Evolutionary conservation across 2,329 filamentous ascomycete genomes (phyloP).

Genomic region (Scedosporium apiospermum): DNA sequence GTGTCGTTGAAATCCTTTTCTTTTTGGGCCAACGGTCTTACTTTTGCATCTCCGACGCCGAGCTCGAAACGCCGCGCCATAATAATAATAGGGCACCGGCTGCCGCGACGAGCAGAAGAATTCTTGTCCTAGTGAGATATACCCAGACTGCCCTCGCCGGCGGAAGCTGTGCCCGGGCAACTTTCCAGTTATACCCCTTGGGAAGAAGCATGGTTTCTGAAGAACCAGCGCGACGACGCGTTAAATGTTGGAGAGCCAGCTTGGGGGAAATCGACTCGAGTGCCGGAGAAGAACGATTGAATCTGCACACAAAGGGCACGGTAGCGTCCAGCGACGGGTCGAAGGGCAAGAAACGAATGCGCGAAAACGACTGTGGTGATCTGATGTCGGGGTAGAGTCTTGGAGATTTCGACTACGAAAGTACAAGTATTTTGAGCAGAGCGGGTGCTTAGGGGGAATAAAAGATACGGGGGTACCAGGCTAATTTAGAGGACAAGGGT

Average conservation of each 20-base stretch:
- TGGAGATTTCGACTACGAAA: neutral
- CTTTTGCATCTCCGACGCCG: constrained; percentile 85
- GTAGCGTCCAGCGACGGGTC: neutral
- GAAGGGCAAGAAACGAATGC: neutral
- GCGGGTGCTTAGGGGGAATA: neutral
- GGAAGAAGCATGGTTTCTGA: constrained; percentile 67
- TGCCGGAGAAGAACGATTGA: neutral
- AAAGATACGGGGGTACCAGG: neutral
- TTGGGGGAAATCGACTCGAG: neutral
- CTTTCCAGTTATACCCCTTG: constrained; percentile 90
- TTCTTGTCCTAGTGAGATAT: constrained; percentile 66
- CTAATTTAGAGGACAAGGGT: neutral
- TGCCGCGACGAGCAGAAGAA: constrained; percentile 64
- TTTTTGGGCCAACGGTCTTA: constrained; percentile 30
- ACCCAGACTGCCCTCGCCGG: constrained; percentile 62
- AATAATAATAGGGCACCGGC: constrained; percentile 65
- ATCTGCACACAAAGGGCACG: neutral
- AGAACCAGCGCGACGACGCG: constrained; percentile 14
- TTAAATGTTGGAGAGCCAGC: neutral
- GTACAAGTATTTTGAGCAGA: neutral
- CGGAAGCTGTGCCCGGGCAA: constrained; percentile 69
- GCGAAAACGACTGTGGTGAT: neutral
- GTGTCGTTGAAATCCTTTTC: neutral
- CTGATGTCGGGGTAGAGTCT: neutral
- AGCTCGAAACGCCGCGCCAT: constrained; percentile 78